Conservation (phyloP, 768 basidiomycete genomes). For the Sarcomyxa edulis region DNA sequence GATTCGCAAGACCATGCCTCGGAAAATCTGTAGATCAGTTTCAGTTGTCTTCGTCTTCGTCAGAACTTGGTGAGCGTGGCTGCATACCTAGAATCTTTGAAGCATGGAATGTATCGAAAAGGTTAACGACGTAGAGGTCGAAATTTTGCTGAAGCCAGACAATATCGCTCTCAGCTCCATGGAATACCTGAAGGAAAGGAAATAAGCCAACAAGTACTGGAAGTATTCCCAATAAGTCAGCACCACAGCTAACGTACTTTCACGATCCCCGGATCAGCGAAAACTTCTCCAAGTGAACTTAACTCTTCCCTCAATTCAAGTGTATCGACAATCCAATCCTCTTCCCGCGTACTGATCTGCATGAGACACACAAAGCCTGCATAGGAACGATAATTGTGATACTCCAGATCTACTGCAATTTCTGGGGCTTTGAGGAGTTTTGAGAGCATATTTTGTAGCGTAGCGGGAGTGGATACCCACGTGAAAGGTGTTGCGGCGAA, state of each 20-base stretch:
- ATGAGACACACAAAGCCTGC: constrained; percentile 88
- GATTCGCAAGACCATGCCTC: constrained; percentile 74
- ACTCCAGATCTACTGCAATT: constrained; percentile 92
- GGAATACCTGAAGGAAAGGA: constrained; percentile 60
- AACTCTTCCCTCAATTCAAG: constrained; percentile 72
- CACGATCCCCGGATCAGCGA: constrained; percentile 78
- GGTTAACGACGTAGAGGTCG: constrained; percentile 85
- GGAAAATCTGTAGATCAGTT: constrained; percentile 63
- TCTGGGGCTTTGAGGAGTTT: constrained; percentile 63
- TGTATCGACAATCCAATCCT: constrained; percentile 87
- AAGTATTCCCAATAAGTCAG: background rate
- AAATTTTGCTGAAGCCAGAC: constrained; percentile 97
- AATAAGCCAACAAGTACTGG: background rate
- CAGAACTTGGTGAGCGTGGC: no score
- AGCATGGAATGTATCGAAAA: constrained; percentile 98
- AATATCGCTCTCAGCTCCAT: constrained; percentile 92
- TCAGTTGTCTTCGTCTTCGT: no score
- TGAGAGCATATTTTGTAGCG: constrained; percentile 59
- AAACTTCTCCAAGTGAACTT: constrained; percentile 72
- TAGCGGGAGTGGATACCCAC: constrained; percentile 58
- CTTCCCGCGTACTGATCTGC: constrained; percentile 80
- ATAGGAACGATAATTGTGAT: constrained; percentile 85
- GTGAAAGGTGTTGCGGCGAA: constrained; percentile 66
- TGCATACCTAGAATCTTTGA: constrained; percentile 76
- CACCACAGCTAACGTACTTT: constrained; percentile 49